Evolutionary conservation across 1,284 basidiomycete species (phyloP).

Genomic region (Athelia sp.): DNA sequence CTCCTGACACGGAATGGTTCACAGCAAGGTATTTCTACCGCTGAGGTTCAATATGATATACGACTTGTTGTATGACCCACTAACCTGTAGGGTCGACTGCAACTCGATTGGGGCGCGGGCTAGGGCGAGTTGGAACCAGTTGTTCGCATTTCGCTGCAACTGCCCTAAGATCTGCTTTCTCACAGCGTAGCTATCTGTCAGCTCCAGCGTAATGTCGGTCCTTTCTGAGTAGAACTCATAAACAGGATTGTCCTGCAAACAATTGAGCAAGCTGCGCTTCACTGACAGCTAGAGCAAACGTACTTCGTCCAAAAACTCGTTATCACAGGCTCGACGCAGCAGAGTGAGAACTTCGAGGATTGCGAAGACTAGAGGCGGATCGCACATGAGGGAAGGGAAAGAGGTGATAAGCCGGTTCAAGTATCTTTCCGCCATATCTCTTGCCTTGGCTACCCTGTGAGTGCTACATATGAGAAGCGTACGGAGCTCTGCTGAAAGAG

Average conservation of each 20-base stretch:
- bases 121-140: constrained; percentile 85
- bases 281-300: constrained; percentile 13
- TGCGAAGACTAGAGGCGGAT: constrained; percentile 81
- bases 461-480: constrained; percentile 77
- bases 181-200: constrained; percentile 85
- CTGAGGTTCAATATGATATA: constrained; percentile 5
- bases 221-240: constrained; percentile 83
- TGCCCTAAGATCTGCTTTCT: constrained; percentile 82
- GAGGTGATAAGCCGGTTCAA: constrained; percentile 85
- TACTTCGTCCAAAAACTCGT: constrained; percentile 90
- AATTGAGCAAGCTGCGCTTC: neutral
- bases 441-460: constrained; percentile 78
- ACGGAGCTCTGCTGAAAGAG: constrained; percentile 73
- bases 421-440: constrained; percentile 80
- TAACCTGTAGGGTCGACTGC: constrained; percentile 85
- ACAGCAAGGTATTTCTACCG: constrained; percentile 77
- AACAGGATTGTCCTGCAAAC: constrained; percentile 75
- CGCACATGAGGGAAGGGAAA: constrained; percentile 93
- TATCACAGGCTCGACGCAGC: constrained; percentile 84
- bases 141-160: constrained; percentile 69
- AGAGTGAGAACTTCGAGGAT: constrained; percentile 92
- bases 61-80: constrained; percentile 8
- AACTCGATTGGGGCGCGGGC: constrained; percentile 89
- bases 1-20: constrained; percentile 60
- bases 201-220: constrained; percentile 69